Evolutionary conservation across 345 rosid genomes (phyloP).

Genomic region (Sisymbrium altissimum): DNA sequence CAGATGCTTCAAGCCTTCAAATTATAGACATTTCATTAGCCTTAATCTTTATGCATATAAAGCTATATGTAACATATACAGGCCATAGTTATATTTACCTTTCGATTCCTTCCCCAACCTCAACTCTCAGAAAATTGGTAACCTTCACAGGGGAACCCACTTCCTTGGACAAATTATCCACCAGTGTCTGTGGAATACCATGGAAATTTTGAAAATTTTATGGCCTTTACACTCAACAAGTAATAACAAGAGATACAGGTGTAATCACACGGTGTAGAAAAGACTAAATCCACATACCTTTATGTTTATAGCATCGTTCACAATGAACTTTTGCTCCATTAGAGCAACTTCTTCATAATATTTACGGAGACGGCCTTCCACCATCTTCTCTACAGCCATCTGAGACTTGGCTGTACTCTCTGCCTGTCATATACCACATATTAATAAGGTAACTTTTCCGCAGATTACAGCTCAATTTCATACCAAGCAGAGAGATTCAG

Average conservation of each 20-base stretch:
- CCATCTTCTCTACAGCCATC: conserved; percentile 89
- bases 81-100: conserved; percentile 42
- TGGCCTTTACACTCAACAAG: neutral
- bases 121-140: conserved; percentile 77
- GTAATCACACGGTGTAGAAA: neutral
- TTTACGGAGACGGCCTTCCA: conserved; percentile 94
- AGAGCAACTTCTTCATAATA: conserved; percentile 90
- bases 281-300: conserved; percentile 46
- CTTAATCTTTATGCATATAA: neutral
- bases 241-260: neutral
- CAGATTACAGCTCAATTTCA: too few relatives aligned
- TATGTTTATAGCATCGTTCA: conserved; percentile 61
- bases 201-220: neutral
- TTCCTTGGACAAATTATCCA: conserved; percentile 69
- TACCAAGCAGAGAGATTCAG: too few relatives aligned
- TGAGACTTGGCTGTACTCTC: conserved; percentile 74
- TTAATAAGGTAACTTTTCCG: neutral
- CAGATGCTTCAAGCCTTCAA: conserved; percentile 33
- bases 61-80: neutral
- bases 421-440: conserved; percentile 56
- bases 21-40: neutral
- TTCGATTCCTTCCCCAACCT: conserved; percentile 95
- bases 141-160: conserved; percentile 80
- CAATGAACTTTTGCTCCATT: conserved; percentile 83
- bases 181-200: conserved; percentile 46